phyloP scores from a whole-genome alignment of 2,329 filamentous ascomycete genomes.

The Cercospora beticola region DNA sequence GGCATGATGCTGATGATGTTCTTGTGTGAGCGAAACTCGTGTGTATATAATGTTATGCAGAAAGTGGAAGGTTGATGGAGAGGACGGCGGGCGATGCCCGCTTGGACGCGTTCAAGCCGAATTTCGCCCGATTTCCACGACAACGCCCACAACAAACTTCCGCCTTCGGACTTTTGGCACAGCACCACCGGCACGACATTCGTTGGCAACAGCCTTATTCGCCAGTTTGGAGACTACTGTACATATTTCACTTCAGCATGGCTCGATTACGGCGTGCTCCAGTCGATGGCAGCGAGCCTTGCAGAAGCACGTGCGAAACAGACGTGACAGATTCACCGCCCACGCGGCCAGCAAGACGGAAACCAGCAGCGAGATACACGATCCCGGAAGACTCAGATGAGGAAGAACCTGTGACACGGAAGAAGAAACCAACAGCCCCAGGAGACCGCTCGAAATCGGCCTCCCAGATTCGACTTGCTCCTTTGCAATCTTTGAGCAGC shows the following conservation, averaged over 20 bases:
- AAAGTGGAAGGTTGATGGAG: not conserved
- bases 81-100: not conserved
- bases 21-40: not conserved
- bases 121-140: not conserved
- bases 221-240: not conserved
- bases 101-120: not conserved
- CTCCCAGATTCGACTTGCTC: slow-evolving; percentile 23
- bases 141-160: slow-evolving; percentile 4
- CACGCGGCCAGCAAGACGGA: slow-evolving; percentile 5
- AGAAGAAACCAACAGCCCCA: not conserved
- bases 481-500: slow-evolving; percentile 17
- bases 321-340: not conserved
- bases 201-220: not conserved
- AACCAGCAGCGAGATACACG: slow-evolving; percentile 6
- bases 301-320: not conserved
- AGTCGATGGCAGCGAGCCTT: not conserved
- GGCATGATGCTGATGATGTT: not conserved
- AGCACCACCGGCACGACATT: not conserved
- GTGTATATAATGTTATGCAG: not conserved
- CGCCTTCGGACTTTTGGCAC: not conserved
- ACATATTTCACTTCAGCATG: slow-evolving; percentile 1
- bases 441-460: not conserved
- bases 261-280: not conserved
- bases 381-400: slow-evolving; percentile 21
- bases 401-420: slow-evolving; percentile 11